Evolutionary conservation across 2,329 filamentous ascomycete species (phyloP).

Genomic region (Xylaria sp.): DNA sequence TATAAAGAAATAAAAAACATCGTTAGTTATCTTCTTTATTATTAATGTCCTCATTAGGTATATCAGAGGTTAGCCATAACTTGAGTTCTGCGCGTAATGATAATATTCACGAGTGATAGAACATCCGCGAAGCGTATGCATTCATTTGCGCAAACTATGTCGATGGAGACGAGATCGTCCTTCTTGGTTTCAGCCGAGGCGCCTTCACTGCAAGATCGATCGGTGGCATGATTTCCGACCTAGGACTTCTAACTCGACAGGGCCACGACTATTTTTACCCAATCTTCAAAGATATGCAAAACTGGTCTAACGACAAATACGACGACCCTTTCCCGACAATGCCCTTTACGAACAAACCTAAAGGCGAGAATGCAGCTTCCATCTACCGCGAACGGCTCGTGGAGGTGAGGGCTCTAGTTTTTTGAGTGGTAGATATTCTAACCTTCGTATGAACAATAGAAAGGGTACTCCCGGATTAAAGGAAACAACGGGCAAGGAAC

Average conservation of each 20-base stretch:
- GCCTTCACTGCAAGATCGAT: slow-evolving; percentile 68
- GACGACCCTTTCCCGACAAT: slow-evolving; percentile 58
- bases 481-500: slow-evolving; percentile 51
- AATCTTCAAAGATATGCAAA: slow-evolving; percentile 66
- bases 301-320: slow-evolving; percentile 59
- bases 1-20: too few relatives aligned
- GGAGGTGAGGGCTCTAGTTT: slow-evolving; percentile 45
- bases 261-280: slow-evolving; percentile 61
- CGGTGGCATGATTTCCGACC: slow-evolving; percentile 61
- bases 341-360: slow-evolving; percentile 62
- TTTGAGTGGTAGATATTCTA: slow-evolving; percentile 12
- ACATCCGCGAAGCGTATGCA: slow-evolving; percentile 70
- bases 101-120: slow-evolving; percentile 38
- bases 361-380: slow-evolving; percentile 54
- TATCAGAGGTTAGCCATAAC: slow-evolving; percentile 56
- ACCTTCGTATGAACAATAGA: slow-evolving; percentile 34
- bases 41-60: too few relatives aligned
- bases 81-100: neutral
- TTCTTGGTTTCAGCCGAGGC: slow-evolving; percentile 67
- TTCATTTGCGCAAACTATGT: slow-evolving; percentile 71
- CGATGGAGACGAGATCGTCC: slow-evolving; percentile 65
- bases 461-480: slow-evolving; percentile 55
- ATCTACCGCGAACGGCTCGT: slow-evolving; percentile 58
- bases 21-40: too few relatives aligned
- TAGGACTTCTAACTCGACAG: slow-evolving; percentile 63